Base-by-base conservation (phyloP, 2,329 filamentous ascomycete genomes). In the Corinectria fuckeliana region DNA sequence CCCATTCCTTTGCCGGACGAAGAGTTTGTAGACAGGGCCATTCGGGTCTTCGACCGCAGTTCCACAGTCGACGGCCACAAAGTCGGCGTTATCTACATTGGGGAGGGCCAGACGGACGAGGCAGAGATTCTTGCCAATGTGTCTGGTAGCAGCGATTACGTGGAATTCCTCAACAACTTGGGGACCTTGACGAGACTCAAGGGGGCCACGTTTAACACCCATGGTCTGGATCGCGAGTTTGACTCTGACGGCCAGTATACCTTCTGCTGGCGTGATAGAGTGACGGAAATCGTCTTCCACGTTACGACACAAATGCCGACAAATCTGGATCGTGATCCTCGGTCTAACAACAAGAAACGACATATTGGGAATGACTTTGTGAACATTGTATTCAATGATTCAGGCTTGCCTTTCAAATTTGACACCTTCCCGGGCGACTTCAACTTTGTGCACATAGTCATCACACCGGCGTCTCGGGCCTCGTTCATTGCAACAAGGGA, bases 341-440 rank as follows among this genome's bases (percentile, higher is more conserved):
- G 87, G 62, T 92, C 90, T 71, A 88, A 89, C 62, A 84, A 87
- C 74, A 99, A 99, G 80, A 99, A 99, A 77, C 85, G 88, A 3
- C 96, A 98, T 72, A 95, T 98, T 61, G 95, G 95, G 58, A 99
- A 99, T 72, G 95, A 98, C 75, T 96, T 92, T 74, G 95, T 99
- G 72, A 98, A 97, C 73, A 96, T 99, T 68, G 90, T 99, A 58
- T 99, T 96, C 83, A 99, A 99, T 74, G 92, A 96, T 71, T 97
- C 93, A 2, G 94, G 95, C n/a, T 76, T 89, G 47, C 90, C 91
- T 0, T 98, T 97, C 79, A 85, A 86, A 53, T 96, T 97, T 73
- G 87, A 97, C 73, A 97, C 92, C 0, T 96, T 99, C 69, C 92
- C 92, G 0, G 96, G 93, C 0, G 91, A 94, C 57, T 97, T 99